Base-by-base conservation (phyloP, 441 rosid species). In the Gossypium trilobum region DNA sequence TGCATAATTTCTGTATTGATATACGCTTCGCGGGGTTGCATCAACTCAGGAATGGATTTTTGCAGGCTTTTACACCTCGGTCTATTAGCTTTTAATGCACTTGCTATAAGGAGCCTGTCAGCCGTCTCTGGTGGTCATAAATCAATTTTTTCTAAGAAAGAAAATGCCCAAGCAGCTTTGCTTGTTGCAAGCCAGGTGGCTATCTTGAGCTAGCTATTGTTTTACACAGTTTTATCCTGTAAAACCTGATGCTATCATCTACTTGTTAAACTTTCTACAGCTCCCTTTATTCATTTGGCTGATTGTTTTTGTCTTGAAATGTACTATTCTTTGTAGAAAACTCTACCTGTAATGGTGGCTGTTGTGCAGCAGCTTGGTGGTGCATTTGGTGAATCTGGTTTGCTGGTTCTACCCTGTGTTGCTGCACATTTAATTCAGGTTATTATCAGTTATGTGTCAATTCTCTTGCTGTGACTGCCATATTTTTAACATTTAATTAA, bases 371-470 rank as follows among this genome's bases (percentile, higher is more conserved):
- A 88, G 79, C 84, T 94, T 14, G 78, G 92, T 4, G 91, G 98
- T 78, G 95, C 89, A 67, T 82, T 94, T 71, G 97, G 98, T 72
- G 89, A 88, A 85, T 73, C 98, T 17, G 98, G 98, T 58, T 78
- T 91, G 69, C 82, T 94, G 76, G 93, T 91, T 80, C 90, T 94
- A 83, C 98, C 98, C 51, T 94, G 98, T 83, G 92, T 94, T 33
- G 93, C 97, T 14, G 96, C 98, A 52, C 97, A 91, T 77, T 22
- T 94, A 69, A 77, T 79, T 76, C 98, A 94, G 97, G 97, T 91
- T 62, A 44, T 25, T 68, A 44, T 67, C 36, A 29, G 14, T 58
- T 31, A 72, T 13, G 17, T 14, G 50, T 48, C 29, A 13, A 39
- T 16, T 52, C 23, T 60, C 50, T 7, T 63, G 5, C 36, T 65